Base-by-base conservation (phyloP, 352 stramenopile genomes). In the Elongisporangium undulatum region DNA sequence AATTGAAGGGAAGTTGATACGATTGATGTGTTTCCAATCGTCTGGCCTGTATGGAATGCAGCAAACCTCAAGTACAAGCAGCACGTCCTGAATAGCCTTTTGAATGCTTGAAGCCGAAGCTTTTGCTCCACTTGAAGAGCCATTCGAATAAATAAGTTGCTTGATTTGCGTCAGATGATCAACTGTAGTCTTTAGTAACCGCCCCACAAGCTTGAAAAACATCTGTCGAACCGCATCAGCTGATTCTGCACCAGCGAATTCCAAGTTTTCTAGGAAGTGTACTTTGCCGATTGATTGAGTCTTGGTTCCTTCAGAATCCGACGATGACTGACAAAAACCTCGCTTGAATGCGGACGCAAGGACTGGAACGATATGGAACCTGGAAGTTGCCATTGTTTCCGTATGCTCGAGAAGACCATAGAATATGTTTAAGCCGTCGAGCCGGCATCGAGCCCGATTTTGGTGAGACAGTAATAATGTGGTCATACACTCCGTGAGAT, bases 331-430 rank as follows among this genome's bases (percentile, higher is more conserved):
- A 17, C 6, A 54, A 51, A 60, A 51, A 26, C 17, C 51, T 34
- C 85, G 71, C 56, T 90, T 94, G 57, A 96, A 96, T 4, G 87
- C 75, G 9, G 74, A 81, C 15, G 85, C 89, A 4, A 96, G 51
- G 23, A 82, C 75, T 2, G 87, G 77, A 24, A 96, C 80, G 41
- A 96, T 82, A 59, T 89, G 83, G 12, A 83, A 82, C 17, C 85
- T 64, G 17, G 77, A 82, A 13, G 63, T 78, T 2, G 87, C 75
- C 23, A 93, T 82, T n/a, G 67, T 81, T 49, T 82, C 60, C 0
- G 70, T 79, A 39, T 55, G 77, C 48, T 74, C 50, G 21, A 96
- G 64, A 39, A 94, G 23, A 9, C 69, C 66, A 49, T 68, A 68
- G 48, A 94, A 94, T 2, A 83, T 91, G 20, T 77, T 70, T 12